A percentile compares a stretch with the other conserved stretches of the same genome.
Evolutionary conservation across 495 filamentous ascomycete genomes (phyloP).

Genomic region (Hypoxylon rickii): DNA sequence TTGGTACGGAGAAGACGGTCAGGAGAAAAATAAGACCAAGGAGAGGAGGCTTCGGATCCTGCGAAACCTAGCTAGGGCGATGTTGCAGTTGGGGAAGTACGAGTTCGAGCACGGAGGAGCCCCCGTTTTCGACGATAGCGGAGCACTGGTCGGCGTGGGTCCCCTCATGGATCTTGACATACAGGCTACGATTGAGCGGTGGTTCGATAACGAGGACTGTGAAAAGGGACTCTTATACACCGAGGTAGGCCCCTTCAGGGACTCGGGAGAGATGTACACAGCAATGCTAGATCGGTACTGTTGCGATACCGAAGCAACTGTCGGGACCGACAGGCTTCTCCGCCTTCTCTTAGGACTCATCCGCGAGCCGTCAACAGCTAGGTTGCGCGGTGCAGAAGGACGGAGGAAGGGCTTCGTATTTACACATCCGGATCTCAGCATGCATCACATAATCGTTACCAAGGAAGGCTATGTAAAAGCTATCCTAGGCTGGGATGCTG

Average conservation of each 20-base stretch:
- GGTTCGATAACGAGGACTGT: constrained; percentile 24
- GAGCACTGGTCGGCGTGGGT: constrained; percentile 9
- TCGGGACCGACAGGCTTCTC: constrained; percentile 26
- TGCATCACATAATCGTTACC: constrained; percentile 29
- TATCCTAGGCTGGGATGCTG: constrained; percentile 33
- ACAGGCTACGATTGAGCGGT: constrained; percentile 29
- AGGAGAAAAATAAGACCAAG: not conserved
- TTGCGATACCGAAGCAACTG: constrained; percentile 3
- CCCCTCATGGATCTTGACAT: constrained; percentile 22
- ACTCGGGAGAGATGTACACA: constrained; percentile 22
- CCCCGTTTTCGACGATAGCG: constrained; percentile 23
- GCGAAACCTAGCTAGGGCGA: constrained; percentile 11
- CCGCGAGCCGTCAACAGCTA: constrained; percentile 10
- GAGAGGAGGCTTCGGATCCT: constrained; percentile 15
- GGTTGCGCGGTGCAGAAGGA: not conserved
- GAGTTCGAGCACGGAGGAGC: constrained; percentile 27
- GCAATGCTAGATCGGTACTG: constrained; percentile 18
- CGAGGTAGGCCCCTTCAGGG: constrained; percentile 9
- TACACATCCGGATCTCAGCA: constrained; percentile 25
- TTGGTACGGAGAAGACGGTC: constrained; percentile 16
- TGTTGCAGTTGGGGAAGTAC: constrained; percentile 30
- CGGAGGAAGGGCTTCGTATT: constrained; percentile 24
- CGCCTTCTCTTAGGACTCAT: constrained; percentile 18
- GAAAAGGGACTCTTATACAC: constrained; percentile 15
- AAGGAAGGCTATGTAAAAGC: constrained; percentile 29